Base-by-base conservation (phyloP, 345 rosid species). In the Melastoma malabathricum region DNA sequence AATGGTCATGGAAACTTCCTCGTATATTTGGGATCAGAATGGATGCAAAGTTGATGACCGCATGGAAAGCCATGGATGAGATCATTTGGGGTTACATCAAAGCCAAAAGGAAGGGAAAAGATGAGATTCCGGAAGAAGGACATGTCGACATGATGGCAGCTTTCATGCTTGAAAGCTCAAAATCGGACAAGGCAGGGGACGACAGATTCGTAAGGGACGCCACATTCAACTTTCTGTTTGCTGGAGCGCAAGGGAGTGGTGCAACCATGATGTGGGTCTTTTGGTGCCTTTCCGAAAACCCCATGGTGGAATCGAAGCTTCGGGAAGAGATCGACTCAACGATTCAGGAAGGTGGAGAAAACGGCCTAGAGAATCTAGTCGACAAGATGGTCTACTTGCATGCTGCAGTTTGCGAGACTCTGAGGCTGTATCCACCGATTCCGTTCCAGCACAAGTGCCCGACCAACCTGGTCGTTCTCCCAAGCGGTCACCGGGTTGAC, bases 201-300 rank as follows among this genome's bases (percentile, higher is more conserved):
- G 71, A 74, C 15, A 61, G 65, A 45, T 79, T 76, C 58, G 23
- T 79, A 2, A 74, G 76, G 58, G 89, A 79, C 64, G 76, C 67
- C 14, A 23, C 77, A 38, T 16, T 76, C 47, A 74, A 59, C 50
- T 65, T 82, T 63, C 45, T 79, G 71, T n/a, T 72, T 43, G 86
- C 83, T 6, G 83, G 89, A n/a, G 48, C 79, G 29, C 83, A 74
- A 63, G 66, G 67, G 7, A 50, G 54, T 12, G 59, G 68, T 15
- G 63, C 65, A 5, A 63, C 74, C 2, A 57, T 82, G 44, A 50
- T 69, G n/a, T 78, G 83, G 83, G 56, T 82, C 52, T 79, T 82
- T 16, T 76, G 78, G 85, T 64, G 67, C 27, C 50, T 82, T 4
- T 55, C 61, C 3, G 59, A 47, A 39, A 61, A 52, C 15, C 73